Evolutionary conservation across 768 basidiomycete genomes (phyloP).

Genomic region (Albatrellus ellisii): DNA sequence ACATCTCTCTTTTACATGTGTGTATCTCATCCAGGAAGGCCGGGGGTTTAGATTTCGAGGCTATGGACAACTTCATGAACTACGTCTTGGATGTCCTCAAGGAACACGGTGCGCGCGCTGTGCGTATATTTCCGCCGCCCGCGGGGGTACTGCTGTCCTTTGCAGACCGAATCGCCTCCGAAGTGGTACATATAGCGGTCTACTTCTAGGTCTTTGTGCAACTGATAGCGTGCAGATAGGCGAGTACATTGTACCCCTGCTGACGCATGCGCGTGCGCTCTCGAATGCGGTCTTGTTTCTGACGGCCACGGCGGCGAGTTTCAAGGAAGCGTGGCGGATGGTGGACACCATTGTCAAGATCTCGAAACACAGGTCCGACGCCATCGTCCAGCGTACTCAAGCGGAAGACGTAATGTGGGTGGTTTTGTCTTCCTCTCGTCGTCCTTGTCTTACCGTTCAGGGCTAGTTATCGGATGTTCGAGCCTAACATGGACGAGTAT

Average conservation of each 20-base stretch:
- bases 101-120: conserved; percentile 70
- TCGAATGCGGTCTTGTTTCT: conserved; percentile 53
- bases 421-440: conserved; percentile 4
- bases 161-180: conserved; percentile 70
- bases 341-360: conserved; percentile 64
- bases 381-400: conserved; percentile 16
- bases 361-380: conserved; percentile 29
- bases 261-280: conserved; percentile 66
- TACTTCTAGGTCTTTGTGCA: too few relatives aligned
- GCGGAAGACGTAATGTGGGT: conserved; percentile 81
- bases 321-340: conserved; percentile 78
- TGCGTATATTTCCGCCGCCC: conserved; percentile 73
- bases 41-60: conserved; percentile 64
- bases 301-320: conserved; percentile 80
- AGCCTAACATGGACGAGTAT: conserved; percentile 95
- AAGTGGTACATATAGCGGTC: conserved; percentile 46
- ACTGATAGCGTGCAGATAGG: conserved; percentile 45
- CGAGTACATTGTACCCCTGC: conserved; percentile 73
- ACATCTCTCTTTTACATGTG: not conserved
- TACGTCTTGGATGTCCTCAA: conserved; percentile 48
- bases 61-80: conserved; percentile 88
- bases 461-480: conserved; percentile 87
- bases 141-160: conserved; percentile 73
- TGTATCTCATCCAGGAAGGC: conserved; percentile 1
- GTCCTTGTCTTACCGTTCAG: not conserved